A percentile compares a stretch with the other conserved stretches of the same genome.
Conservation (phyloP, 2,329 filamentous ascomycete species). For the Pseudovirgaria hyperparasitica region DNA sequence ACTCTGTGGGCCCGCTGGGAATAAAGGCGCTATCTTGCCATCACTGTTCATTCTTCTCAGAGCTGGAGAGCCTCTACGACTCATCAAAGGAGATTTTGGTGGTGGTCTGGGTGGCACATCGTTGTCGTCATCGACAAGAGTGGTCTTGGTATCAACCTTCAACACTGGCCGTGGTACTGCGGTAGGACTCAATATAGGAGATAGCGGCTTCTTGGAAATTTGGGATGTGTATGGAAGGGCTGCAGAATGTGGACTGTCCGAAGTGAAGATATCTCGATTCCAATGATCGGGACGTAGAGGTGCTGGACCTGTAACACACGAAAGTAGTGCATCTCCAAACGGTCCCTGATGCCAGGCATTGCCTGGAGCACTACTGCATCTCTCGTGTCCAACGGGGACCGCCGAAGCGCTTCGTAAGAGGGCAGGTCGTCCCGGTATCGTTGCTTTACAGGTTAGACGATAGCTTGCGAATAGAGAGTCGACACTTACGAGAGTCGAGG, state of each 20-base stretch:
- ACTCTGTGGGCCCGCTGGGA: too few species aligned
- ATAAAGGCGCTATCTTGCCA: too few species aligned
- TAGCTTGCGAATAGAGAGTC: constrained; percentile 5
- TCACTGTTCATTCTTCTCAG: too few species aligned
- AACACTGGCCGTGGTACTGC: constrained; percentile 15
- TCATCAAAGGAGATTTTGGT: constrained; percentile 21
- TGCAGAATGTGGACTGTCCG: constrained; percentile 11
- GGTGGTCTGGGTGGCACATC: constrained; percentile 22
- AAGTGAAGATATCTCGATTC: constrained; percentile 8
- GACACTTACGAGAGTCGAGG: constrained; percentile 27
- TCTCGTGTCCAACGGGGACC: constrained; percentile 23
- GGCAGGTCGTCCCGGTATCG: constrained; percentile 27
- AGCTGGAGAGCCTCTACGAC: constrained; percentile 20
- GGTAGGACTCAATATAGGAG: constrained; percentile 22
- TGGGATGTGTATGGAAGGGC: constrained; percentile 3
- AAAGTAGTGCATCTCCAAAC: constrained; percentile 27
- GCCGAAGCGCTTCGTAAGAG: constrained; percentile 21
- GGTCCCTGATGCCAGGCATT: constrained; percentile 24
- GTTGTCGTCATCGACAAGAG: constrained; percentile 7
- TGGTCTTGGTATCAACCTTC: constrained; percentile 18
- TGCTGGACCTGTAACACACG: constrained; percentile 24
- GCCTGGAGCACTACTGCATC: constrained; percentile 26
- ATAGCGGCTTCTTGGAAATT: constrained; percentile 10
- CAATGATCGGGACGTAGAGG: constrained; percentile 9
- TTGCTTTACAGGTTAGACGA: constrained; percentile 18